A percentile compares a stretch with the other conserved stretches of the same genome.
phyloP scores from a whole-genome alignment of 2,329 filamentous ascomycete genomes.

The Catunica adiposa region DNA sequence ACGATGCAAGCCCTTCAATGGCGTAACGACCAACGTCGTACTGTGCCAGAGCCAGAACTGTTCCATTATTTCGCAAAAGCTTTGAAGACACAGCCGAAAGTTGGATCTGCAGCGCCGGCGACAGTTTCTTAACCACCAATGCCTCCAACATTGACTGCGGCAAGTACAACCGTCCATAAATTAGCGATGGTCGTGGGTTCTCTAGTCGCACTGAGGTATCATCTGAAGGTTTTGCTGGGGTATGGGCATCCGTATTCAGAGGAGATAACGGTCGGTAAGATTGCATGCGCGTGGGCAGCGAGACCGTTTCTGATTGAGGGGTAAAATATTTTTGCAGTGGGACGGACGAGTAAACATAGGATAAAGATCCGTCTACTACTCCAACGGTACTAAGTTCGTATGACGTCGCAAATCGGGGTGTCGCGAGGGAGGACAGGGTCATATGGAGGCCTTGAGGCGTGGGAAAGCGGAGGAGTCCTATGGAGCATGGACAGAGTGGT shows the following conservation, averaged over 20 bases:
- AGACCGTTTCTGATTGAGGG: slow-evolving; percentile 55
- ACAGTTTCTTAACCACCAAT: slow-evolving; percentile 62
- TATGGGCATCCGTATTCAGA: slow-evolving; percentile 16
- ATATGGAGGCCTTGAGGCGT: slow-evolving; percentile 73
- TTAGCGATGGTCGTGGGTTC: slow-evolving; percentile 35
- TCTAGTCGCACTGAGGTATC: slow-evolving; percentile 16
- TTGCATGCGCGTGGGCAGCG: slow-evolving; percentile 59
- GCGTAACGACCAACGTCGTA: slow-evolving; percentile 80
- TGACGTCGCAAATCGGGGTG: slow-evolving; percentile 83
- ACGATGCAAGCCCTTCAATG: slow-evolving; percentile 78
- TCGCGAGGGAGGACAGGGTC: slow-evolving; percentile 78
- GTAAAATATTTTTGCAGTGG: slow-evolving; percentile 50
- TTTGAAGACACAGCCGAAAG: slow-evolving; percentile 63
- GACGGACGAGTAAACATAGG: slow-evolving; percentile 85
- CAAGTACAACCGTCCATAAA: slow-evolving; percentile 67
- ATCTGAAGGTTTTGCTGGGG: background rate
- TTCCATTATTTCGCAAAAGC: slow-evolving; percentile 57
- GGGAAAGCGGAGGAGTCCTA: slow-evolving; percentile 73
- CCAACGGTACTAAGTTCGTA: slow-evolving; percentile 83
- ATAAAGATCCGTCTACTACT: slow-evolving; percentile 89
- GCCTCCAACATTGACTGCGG: slow-evolving; percentile 77
- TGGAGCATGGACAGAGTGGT: background rate
- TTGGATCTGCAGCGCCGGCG: slow-evolving; percentile 61
- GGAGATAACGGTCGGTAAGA: slow-evolving; percentile 63
- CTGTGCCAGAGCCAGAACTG: slow-evolving; percentile 54